phyloP scores from a whole-genome alignment of 345 rosid genomes.

The Citrus mangshanensis region DNA sequence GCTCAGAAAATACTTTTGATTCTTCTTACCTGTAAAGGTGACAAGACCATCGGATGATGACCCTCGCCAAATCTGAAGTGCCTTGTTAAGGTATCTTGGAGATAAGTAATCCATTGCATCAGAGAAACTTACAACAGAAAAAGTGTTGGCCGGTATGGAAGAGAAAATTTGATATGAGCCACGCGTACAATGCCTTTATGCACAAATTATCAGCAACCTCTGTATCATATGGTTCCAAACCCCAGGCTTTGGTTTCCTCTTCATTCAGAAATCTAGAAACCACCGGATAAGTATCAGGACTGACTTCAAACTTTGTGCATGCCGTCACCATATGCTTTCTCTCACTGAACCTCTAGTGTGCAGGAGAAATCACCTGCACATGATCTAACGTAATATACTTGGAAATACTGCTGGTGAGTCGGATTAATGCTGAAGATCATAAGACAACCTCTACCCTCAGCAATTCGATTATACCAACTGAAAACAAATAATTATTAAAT shows the following conservation, averaged over 20 bases:
- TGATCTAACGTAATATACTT: background rate
- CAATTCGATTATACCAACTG: background rate
- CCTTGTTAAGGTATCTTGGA: constrained; percentile 53
- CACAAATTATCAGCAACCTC: constrained; percentile 45
- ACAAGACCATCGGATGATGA: constrained; percentile 37
- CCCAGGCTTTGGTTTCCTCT: constrained; percentile 53
- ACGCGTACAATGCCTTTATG: constrained; percentile 43
- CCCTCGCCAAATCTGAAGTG: constrained; percentile 46
- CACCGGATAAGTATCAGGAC: constrained; percentile 49
- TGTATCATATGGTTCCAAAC: constrained; percentile 49
- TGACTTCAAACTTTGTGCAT: constrained; percentile 47
- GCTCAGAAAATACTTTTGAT: background rate
- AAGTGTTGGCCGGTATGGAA: constrained; percentile 46
- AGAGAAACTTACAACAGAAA: constrained; percentile 47
- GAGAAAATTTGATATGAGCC: constrained; percentile 50
- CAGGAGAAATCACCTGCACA: constrained; percentile 37
- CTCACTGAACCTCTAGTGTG: constrained; percentile 37
- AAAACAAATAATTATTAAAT: background rate
- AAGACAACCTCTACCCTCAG: background rate
- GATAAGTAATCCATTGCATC: constrained; percentile 49
- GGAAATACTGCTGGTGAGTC: background rate
- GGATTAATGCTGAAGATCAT: background rate
- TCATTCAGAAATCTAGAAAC: constrained; percentile 39
- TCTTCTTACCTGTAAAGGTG: constrained; percentile 38
- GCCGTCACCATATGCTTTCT: constrained; percentile 46